Base-by-base conservation (phyloP, 176 grass and related monocot genomes). In the Oryza longistaminata region DNA sequence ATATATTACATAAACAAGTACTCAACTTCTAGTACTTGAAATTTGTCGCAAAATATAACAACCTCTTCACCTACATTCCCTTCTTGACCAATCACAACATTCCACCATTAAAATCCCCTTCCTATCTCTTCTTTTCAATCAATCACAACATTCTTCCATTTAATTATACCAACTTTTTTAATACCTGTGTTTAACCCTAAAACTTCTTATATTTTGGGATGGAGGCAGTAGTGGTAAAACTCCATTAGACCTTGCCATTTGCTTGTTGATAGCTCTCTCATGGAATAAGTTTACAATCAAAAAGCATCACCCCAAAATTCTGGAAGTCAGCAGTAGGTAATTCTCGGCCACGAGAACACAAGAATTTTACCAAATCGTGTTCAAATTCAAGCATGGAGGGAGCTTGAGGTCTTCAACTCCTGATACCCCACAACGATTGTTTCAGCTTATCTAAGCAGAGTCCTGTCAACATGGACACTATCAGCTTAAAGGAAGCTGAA, bases 341-440 rank as follows among this genome's bases (percentile, higher is more conserved):
- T 45, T 53, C 58, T 34, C 0, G 31, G 29, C 6, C 55, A 79
- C 40, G 26, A 31, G 42, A 77, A 19, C 40, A 11, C 22, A 48
- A 43, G 71, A 3, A 37, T 72, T 42, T 43, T 4, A 19, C 24
- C 70, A 73, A 67, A 64, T 53, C 55, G 31, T 35, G 19, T 39
- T 50, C 66, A 33, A 73, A 71, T 52, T 52, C 83, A 86, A 46
- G 43, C 25, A 44, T 35, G 49, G 5, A 76, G 17, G 19, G 69
- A 39, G 43, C 68, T 31, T 37, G 40, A 60, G 22, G 64, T 26
- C 37, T 49, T 62, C 58, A 62, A 62, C 58, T 62, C 58, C n/a
- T 50, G 49, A n/a, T 64, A 76, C 10, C 15, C 58, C 61, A 19
- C 7, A 58, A 22, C 52, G 9, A 81, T 76, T 24, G 25, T 9